Evolutionary conservation across 768 basidiomycete genomes (phyloP), one percentile per base, ranked within the genome.

Genomic region (Phanerodontia chrysosporium): DNA sequence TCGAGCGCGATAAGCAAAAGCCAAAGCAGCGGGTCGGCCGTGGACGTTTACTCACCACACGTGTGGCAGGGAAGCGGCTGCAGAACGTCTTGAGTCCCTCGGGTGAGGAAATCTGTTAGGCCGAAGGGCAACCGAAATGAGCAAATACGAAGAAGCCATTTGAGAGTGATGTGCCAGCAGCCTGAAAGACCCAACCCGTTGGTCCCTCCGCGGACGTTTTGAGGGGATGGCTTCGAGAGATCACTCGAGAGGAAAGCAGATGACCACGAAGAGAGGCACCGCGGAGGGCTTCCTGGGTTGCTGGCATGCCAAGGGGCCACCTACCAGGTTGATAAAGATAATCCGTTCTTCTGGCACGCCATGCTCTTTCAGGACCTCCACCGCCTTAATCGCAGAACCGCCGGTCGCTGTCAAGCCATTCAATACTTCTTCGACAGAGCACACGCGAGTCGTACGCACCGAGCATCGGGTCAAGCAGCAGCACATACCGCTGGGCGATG

Each of bases 401-500:
- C 97, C 97, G 0, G 96, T 98, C 0, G 96, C 96, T 83, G 62
- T 16, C 44, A 32, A 35, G 44, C 8, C 10, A 42, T 42, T 42
- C 10, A 42, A 18, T 18, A 18, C 10, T 18, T 42, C 16, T 42
- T 8, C 39, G 32, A 35, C 32, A 35, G 7, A 45, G 13, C 8
- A 13, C 28, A 32, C 24, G 10, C 25, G 18, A 32, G 25, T 7
- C 6, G 22, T 57, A 60, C 86, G 52, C 66, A 93, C 94, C 93
- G 49, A 98, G 84, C 96, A 99, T 99, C 0, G 96, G 96, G 71
- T 99, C 96, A 22, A 99, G 83, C 14, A 99, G 84, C 36, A 99
- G 85, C 49, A 95, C 92, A 70, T 96, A 98, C 48, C 97, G 87
- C 32, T 80, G 77, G 0, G 90, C 87, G 58, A 98, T 97, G 71